phyloP scores from a whole-genome alignment of 2,329 filamentous ascomycete genomes.

The Penicillium sp. region DNA sequence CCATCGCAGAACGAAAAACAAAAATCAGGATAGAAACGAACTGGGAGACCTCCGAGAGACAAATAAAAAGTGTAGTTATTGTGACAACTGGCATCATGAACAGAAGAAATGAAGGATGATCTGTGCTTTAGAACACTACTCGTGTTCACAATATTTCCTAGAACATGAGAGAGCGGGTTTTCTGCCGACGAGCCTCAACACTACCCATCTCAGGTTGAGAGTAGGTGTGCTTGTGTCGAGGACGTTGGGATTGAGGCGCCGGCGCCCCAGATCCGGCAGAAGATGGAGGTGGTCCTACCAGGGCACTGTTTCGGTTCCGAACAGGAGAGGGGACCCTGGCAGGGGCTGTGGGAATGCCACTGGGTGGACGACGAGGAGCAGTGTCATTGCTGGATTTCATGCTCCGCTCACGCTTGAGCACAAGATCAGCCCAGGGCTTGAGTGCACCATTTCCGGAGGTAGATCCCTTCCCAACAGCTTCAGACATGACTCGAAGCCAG shows the following conservation, averaged over 20 bases:
- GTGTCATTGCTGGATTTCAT: conserved; percentile 33
- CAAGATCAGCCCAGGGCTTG: conserved; percentile 62
- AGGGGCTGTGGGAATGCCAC: conserved; percentile 16
- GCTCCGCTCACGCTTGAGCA: conserved; percentile 50
- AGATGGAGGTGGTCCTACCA: conserved; percentile 16
- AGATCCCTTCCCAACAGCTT: conserved; percentile 61
- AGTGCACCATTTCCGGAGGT: conserved; percentile 42
- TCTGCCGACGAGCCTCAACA: conserved; percentile 39
- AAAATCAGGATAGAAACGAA: conserved; percentile 5
- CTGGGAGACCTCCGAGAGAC: conserved; percentile 9
- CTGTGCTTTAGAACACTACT: conserved; percentile 11
- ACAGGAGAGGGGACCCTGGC: conserved; percentile 22
- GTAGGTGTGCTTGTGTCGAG: conserved; percentile 41
- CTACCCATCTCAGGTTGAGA: conserved; percentile 41
- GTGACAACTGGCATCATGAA: conserved; percentile 26
- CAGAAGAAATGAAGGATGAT: conserved; percentile 21
- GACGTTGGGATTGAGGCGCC: conserved; percentile 31
- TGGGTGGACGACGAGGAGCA: conserved; percentile 25
- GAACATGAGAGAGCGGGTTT: conserved; percentile 44
- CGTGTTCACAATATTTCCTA: conserved; percentile 21
- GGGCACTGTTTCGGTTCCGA: conserved; percentile 23
- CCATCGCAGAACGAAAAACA: conserved; percentile 11
- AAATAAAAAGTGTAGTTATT: conserved; percentile 22
- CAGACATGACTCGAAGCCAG: conserved; percentile 87
- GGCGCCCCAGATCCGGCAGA: conserved; percentile 28